Evolutionary conservation across 352 stramenopile species (phyloP), one percentile per base, ranked within the genome.

Genomic region (Globisporangium irregulare): DNA sequence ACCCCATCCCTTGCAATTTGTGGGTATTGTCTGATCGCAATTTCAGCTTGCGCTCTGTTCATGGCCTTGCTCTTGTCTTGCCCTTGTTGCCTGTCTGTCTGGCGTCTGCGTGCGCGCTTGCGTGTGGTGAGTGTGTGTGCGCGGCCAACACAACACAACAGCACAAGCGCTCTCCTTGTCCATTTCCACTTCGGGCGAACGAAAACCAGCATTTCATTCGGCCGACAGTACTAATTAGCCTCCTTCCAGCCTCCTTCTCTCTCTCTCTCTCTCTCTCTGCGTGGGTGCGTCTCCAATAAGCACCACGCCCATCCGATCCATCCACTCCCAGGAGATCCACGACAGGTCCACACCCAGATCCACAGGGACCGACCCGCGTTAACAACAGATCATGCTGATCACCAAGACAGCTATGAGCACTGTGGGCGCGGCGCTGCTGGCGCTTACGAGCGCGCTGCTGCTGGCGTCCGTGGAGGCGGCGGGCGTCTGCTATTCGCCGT

Each of bases 401-500:
- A 22, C 54, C 54, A 59, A 50, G 27, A 36, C 27, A 7, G 36
- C 34, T 27, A 38, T 34, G 24, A 4, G 54, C 54, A 18, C 5
- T 2, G n/a, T 20, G 3, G 36, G 34, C n/a, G n/a, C 10, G 8
- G 36, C 22, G 27, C 55, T 64, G 10, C 59, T 64, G 36, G 59
- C 24, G 59, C 22, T 29, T 24, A 6, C 34, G 4, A 25, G 10
- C 36, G 46, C 61, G 8, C 12, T 34, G 10, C 10, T 65, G 7
- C 20, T 58, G 29, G 14, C 24, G n/a, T 9, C 22, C 12, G n/a
- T 25, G 27, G 14, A 38, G n/a, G 38, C 56, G 20, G 29, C 53
- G 15, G 65, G 67, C 22, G 66, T 76, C 9, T 67, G 67, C 24
- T 86, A 85, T 59, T 41, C 76, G 6, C 65, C 75, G 50, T 66